Evolutionary conservation across 805 yeast species (phyloP), one percentile per base, ranked within the genome.

Genomic region (Yarrowia sp.): DNA sequence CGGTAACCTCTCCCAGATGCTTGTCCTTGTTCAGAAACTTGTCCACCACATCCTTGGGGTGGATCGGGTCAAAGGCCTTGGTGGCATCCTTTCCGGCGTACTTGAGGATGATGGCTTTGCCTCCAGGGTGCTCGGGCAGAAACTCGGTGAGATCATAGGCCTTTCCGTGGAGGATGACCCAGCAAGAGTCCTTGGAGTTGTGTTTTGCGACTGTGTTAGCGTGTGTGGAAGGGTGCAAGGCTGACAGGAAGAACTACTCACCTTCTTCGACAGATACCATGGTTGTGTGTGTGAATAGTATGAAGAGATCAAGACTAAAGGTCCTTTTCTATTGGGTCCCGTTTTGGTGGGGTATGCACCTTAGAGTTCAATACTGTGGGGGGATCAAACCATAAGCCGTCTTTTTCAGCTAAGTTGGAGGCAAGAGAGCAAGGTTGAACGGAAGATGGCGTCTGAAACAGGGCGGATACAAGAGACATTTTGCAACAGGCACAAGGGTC

Each of bases 11-110:
- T 8, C 95, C 96, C 42, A 90, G 75, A 70, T 85, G 86, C 71
- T 86, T 86, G 33, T 84, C 84, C 32, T 73, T 74, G 15, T 86
- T 83, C 39, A 89, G 77, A 72, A 80, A 84, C 70, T 85, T 84
- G 42, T 84, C 86, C 64, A 93, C 80, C 7, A 90, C 88, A 70
- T 92, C 97, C n/a, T 87, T 84, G 0, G 98, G 95, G 75, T 93
- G 99, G 67, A 93, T 81, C 17, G 96, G 97, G 66, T 88, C 90
- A 73, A 91, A 93, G 9, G 90, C 85, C 70, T 87, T 86, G 8
- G 95, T 87, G 10, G 93, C 96, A 70, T 89, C 91, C 66, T 83
- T 85, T 13, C 95, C 95, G n/a, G 81, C 82, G 43, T 75, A 85
- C 71, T 83, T 83, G 65, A 83, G 74, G 39, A 85, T 83, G 64